Percentiles rank a stretch among this genome's conserved stretches.
Evolutionary conservation across 164 flowering plant species (phyloP).

Genomic region (Stephania yunnanensis): DNA sequence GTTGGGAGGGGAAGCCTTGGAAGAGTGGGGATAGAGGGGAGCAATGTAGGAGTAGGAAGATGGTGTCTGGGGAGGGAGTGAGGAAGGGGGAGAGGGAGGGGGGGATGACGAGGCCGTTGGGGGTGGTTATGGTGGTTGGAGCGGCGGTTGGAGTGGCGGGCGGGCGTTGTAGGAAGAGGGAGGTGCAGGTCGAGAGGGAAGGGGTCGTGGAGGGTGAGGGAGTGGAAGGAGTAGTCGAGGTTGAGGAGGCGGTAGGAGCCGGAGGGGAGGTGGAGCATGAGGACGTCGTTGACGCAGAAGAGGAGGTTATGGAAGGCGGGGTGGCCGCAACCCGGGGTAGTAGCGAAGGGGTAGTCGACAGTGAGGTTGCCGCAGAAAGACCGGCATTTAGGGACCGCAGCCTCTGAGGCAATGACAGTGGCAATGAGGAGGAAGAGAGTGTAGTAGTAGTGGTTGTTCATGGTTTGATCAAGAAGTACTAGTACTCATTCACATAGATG

Average conservation of each 20-base stretch:
- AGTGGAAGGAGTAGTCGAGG: slow-evolving; percentile 73
- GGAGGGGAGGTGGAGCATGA: slow-evolving; percentile 79
- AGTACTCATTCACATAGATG: too few species aligned
- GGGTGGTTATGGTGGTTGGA: slow-evolving; percentile 64
- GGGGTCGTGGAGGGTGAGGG: slow-evolving; percentile 74
- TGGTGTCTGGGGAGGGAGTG: slow-evolving; percentile 62
- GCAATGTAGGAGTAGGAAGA: slow-evolving; percentile 82
- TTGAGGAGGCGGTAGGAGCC: slow-evolving; percentile 84
- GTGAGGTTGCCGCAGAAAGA: slow-evolving; percentile 86
- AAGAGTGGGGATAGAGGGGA: slow-evolving; percentile 69
- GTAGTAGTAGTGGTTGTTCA: slow-evolving; percentile 13
- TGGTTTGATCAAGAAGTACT: slow-evolving; percentile 1
- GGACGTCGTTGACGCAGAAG: slow-evolving; percentile 77
- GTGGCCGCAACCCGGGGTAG: slow-evolving; percentile 74
- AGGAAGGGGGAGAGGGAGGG: slow-evolving; percentile 57
- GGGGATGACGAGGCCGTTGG: slow-evolving; percentile 72
- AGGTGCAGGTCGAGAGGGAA: slow-evolving; percentile 68
- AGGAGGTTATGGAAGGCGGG: slow-evolving; percentile 66
- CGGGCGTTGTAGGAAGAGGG: slow-evolving; percentile 44
- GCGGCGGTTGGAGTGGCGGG: slow-evolving; percentile 35
- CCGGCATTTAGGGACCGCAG: slow-evolving; percentile 35
- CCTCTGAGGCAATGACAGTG: slow-evolving; percentile 1
- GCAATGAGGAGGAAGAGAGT: slow-evolving; percentile 7
- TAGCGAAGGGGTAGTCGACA: slow-evolving; percentile 73
- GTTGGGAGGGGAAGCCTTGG: slow-evolving; percentile 77